Conservation (phyloP, 1,139 yeast species). For the Sugiyamaella neomexicana region DNA sequence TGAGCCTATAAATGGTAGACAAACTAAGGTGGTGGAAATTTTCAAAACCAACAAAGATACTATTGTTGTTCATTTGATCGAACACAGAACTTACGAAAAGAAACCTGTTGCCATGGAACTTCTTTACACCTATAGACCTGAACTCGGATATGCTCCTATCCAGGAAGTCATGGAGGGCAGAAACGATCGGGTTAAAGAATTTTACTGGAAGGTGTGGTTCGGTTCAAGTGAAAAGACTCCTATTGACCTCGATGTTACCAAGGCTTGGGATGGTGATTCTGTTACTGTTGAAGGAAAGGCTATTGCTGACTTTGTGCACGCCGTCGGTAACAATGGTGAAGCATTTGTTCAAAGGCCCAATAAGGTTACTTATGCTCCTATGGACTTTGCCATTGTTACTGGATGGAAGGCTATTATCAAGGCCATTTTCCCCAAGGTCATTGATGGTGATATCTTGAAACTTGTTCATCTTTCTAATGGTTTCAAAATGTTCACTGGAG, state of each 20-base stretch:
- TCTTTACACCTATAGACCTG: constrained; percentile 75
- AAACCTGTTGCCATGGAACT: constrained; percentile 73
- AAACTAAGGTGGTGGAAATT: constrained; percentile 67
- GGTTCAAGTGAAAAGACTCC: constrained; percentile 61
- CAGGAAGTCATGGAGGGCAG: constrained; percentile 87
- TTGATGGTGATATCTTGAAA: constrained; percentile 93
- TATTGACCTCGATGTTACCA: constrained; percentile 58
- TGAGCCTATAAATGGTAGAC: constrained; percentile 73
- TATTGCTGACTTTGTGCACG: constrained; percentile 91
- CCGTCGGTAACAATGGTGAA: constrained; percentile 95
- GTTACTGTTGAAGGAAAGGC: constrained; percentile 71
- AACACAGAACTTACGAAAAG: constrained; percentile 82
- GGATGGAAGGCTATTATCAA: constrained; percentile 98
- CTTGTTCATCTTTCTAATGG: constrained; percentile 95
- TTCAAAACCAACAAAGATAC: constrained; percentile 46
- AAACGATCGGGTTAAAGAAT: constrained; percentile 88
- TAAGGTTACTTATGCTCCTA: constrained; percentile 85
- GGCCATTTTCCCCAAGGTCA: constrained; percentile 93
- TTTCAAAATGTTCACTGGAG: constrained; percentile 90
- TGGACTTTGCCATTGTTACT: constrained; percentile 98
- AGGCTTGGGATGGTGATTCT: constrained; percentile 66
- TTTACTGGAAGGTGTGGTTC: constrained; percentile 98
- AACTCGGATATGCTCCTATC: constrained; percentile 93
- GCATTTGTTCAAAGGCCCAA: constrained; percentile 91
- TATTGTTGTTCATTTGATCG: constrained; percentile 75